Conservation (phyloP, 768 basidiomycete genomes). For the Leccinum olivaceopallidum region DNA sequence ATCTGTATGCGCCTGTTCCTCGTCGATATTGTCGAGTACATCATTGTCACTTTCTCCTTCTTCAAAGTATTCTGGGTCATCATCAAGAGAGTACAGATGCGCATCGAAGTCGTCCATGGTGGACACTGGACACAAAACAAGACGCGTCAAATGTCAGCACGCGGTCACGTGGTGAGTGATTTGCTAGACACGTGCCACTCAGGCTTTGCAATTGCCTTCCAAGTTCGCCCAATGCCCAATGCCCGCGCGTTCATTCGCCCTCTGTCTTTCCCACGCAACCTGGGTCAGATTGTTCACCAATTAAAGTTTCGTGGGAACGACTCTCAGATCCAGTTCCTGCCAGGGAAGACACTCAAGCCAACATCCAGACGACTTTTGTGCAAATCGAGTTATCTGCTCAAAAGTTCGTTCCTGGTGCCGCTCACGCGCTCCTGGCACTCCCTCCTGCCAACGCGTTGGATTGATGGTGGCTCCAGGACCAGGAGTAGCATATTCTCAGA, state of each 20-base stretch:
- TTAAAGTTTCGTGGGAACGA: background rate
- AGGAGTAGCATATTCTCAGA: background rate
- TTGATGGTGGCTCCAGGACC: background rate
- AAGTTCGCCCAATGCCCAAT: too few species aligned
- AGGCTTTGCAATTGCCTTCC: too few species aligned
- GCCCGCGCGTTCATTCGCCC: too few species aligned
- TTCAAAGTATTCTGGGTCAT: slow-evolving; percentile 12
- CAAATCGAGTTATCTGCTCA: background rate
- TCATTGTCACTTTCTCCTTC: slow-evolving; percentile 23
- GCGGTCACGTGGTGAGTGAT: background rate
- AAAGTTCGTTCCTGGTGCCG: background rate
- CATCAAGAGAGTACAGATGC: slow-evolving; percentile 24
- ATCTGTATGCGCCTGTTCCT: slow-evolving; percentile 14
- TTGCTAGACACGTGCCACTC: background rate
- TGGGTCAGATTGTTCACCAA: too few species aligned
- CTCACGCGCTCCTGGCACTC: background rate
- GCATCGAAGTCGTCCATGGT: slow-evolving; percentile 29
- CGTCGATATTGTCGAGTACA: slow-evolving; percentile 25
- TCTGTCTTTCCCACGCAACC: too few species aligned
- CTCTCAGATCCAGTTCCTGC: background rate
- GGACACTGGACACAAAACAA: background rate
- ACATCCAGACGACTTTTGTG: background rate
- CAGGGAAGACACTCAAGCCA: background rate
- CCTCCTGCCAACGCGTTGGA: background rate
- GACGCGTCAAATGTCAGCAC: slow-evolving; percentile 8